A percentile compares a stretch with the other conserved stretches of the same genome.
These are phyloP conservation scores for Plasmodium adleri DNA, from an alignment of 169 alveolate genomes.

Conservation along the genomic window DNA sequence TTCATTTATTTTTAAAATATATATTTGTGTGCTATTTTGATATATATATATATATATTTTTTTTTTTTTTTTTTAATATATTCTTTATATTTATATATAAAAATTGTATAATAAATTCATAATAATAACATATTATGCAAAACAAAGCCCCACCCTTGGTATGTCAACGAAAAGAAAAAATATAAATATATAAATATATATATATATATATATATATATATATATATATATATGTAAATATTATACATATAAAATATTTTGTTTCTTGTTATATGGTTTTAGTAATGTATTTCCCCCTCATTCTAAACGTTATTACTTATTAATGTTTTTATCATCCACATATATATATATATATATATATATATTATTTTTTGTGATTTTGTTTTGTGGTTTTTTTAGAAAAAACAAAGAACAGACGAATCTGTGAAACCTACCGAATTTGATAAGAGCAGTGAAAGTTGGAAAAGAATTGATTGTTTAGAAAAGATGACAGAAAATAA, in stretches of 20 bases:
- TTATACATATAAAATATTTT: neutral
- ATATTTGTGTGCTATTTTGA: too few species aligned
- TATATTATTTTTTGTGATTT: constrained; percentile 1
- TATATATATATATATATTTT: too few species aligned
- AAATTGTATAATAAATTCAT: too few species aligned
- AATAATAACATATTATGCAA: constrained; percentile 46
- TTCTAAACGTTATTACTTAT: too few species aligned
- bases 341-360: neutral
- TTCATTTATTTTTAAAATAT: too few species aligned
- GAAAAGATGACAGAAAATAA: constrained; percentile 25
- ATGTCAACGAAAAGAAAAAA: constrained; percentile 17
- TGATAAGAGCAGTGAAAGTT: constrained; percentile 31
- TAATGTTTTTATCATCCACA: neutral
- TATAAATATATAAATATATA: neutral
- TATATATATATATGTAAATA: neutral
- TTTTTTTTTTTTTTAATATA: too few species aligned
- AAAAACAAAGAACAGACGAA: constrained; percentile 43
- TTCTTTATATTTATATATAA: too few species aligned
- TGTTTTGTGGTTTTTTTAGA: neutral
- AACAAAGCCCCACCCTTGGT: constrained; percentile 46
- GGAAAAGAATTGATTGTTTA: neutral
- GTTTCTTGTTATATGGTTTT: too few species aligned
- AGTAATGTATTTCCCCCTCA: too few species aligned
- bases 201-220: neutral
- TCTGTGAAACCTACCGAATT: constrained; percentile 21